A percentile compares a stretch with the other conserved stretches of the same genome.
These are phyloP conservation scores for Oehlia diaphana DNA, from an alignment of 192 early-diverging fungal species.

Conservation along the genomic window DNA sequence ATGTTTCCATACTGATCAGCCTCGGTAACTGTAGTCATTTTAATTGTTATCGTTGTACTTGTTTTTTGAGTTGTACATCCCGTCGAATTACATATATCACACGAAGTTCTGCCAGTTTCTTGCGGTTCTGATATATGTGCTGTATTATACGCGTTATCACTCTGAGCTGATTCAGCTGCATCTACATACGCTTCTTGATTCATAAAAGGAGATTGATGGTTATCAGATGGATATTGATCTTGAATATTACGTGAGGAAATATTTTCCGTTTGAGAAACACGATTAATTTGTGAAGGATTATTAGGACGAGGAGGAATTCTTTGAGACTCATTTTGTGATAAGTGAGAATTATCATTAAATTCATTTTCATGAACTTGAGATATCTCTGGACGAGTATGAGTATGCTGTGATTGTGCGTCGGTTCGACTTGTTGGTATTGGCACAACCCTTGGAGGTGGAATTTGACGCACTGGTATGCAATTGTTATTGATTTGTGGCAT, in stretches of 20 bases:
- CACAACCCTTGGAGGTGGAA: neutral
- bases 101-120: neutral
- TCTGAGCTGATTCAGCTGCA: neutral
- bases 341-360: neutral
- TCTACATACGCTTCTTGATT: neutral
- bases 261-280: neutral
- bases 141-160: neutral
- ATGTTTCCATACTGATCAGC: neutral
- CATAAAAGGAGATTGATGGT: neutral
- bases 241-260: neutral
- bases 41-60: neutral
- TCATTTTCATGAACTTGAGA: neutral
- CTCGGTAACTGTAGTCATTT: neutral
- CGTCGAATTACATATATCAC: neutral
- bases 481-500: neutral
- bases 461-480: neutral
- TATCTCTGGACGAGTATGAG: neutral
- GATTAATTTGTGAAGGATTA: neutral
- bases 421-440: neutral
- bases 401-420: neutral
- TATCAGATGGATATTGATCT: neutral
- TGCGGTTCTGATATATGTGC: neutral
- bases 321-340: neutral
- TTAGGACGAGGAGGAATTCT: neutral
- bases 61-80: neutral